These are phyloP conservation scores for Prillingera fragicola DNA, from an alignment of 1,284 basidiomycete species.

Conservation along the genomic window DNA sequence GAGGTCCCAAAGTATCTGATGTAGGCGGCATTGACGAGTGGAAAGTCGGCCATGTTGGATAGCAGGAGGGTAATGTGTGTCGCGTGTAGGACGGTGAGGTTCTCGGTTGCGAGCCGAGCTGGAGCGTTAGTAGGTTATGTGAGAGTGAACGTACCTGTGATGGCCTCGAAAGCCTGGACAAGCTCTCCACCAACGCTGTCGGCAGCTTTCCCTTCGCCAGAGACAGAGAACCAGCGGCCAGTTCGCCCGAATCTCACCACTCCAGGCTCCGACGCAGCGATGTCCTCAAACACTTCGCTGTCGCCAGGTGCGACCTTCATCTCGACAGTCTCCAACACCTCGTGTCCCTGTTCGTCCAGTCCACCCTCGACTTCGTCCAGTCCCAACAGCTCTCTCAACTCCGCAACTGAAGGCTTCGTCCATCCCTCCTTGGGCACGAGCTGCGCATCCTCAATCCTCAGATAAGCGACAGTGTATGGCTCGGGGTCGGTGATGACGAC, in stretches of 20 bases:
- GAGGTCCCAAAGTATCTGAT: slow-evolving; percentile 76
- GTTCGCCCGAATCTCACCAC: slow-evolving; percentile 17
- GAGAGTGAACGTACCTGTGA: slow-evolving; percentile 43
- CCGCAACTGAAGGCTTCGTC: slow-evolving; percentile 21
- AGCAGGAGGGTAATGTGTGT: slow-evolving; percentile 79
- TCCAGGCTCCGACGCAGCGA: background rate
- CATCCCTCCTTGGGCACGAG: slow-evolving; percentile 55
- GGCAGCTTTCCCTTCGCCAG: slow-evolving; percentile 18
- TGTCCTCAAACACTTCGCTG: background rate
- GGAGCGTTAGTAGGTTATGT: background rate
- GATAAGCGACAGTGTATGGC: slow-evolving; percentile 71
- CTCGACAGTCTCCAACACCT: slow-evolving; percentile 16
- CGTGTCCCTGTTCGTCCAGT: slow-evolving; percentile 26
- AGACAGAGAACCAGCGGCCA: slow-evolving; percentile 38
- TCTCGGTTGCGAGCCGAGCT: slow-evolving; percentile 54
- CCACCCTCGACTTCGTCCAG: slow-evolving; percentile 22
- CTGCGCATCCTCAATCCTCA: slow-evolving; percentile 65
- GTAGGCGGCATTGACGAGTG: slow-evolving; percentile 71
- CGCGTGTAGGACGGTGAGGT: slow-evolving; percentile 57
- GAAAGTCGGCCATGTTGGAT: slow-evolving; percentile 71
- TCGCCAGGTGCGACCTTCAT: too few relatives aligned
- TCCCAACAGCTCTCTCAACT: slow-evolving; percentile 34
- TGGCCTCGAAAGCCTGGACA: slow-evolving; percentile 45
- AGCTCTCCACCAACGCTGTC: slow-evolving; percentile 31
- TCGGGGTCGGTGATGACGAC: slow-evolving; percentile 57